Evolutionary conservation across 345 rosid genomes (phyloP).

Genomic region (Eucalyptus pumila): DNA sequence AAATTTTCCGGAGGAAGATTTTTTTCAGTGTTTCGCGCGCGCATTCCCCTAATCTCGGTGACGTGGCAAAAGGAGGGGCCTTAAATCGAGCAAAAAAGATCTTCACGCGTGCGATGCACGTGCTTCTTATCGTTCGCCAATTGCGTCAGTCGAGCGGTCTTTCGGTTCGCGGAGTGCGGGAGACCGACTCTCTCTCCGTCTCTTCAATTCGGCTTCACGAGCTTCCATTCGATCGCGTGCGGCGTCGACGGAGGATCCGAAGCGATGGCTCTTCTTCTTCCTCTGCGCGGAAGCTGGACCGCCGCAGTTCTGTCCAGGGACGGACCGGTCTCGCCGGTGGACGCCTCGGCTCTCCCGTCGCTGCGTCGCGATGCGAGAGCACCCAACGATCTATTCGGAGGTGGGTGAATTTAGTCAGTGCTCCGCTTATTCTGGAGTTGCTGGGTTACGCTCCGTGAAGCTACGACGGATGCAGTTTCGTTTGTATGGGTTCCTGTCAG

Average conservation of each 20-base stretch:
- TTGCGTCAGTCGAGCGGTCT: neutral
- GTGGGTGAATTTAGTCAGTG: neutral
- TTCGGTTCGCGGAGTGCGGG: neutral
- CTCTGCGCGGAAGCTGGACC: neutral
- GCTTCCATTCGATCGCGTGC: neutral
- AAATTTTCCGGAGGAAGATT: too few relatives aligned
- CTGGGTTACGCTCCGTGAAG: neutral
- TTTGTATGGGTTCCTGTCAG: neutral
- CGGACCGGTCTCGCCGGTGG: neutral
- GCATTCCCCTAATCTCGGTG: neutral
- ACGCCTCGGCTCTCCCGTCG: neutral
- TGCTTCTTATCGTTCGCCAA: neutral
- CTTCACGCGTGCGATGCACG: neutral
- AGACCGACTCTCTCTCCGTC: neutral
- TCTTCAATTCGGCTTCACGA: neutral
- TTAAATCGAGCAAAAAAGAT: neutral
- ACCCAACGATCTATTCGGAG: neutral
- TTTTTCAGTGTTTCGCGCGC: neutral
- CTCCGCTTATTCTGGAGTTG: neutral
- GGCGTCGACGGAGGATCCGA: neutral
- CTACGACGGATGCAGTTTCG: neutral
- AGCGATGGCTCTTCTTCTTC: neutral
- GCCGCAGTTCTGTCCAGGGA: neutral
- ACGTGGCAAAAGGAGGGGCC: neutral
- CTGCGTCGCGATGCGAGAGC: neutral